Evolutionary conservation across 495 filamentous ascomycete species (phyloP).

Genomic region (Trichoderma parareesei): DNA sequence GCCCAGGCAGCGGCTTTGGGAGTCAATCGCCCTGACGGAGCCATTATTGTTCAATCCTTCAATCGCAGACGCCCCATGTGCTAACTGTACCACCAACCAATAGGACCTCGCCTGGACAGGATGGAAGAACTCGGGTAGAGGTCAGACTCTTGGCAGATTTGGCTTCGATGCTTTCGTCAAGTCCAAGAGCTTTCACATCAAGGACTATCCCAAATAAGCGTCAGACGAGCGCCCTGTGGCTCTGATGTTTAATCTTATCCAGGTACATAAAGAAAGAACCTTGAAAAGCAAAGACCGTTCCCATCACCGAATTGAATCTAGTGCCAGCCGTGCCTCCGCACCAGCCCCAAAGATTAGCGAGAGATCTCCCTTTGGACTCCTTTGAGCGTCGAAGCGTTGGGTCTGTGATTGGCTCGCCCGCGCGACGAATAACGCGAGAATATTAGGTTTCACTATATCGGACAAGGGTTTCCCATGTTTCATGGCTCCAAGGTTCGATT

Average conservation of each 20-base stretch:
- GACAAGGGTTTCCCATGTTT: background rate
- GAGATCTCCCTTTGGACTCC: constrained; percentile 1
- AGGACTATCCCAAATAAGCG: constrained; percentile 66
- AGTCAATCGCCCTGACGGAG: background rate
- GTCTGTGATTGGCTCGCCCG: background rate
- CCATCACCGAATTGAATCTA: background rate
- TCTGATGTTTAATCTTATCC: background rate
- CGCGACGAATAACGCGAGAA: background rate
- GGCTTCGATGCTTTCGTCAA: constrained; percentile 94
- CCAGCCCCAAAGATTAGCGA: constrained; percentile 7
- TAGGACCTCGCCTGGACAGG: constrained; percentile 96
- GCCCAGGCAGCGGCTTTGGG: background rate
- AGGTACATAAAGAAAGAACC: background rate
- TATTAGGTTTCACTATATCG: background rate
- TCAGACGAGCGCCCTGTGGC: constrained; percentile 18
- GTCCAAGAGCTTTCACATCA: constrained; percentile 92
- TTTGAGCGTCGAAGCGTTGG: background rate
- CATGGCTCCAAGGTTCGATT: background rate
- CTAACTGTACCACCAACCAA: constrained; percentile 17
- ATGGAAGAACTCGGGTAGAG: constrained; percentile 94
- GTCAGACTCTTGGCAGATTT: constrained; percentile 78
- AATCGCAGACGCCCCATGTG: constrained; percentile 1
- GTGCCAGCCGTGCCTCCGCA: constrained; percentile 6
- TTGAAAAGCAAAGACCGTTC: background rate
- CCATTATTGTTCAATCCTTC: too few species aligned